Evolutionary conservation across 108 stramenopile species (phyloP), one percentile per base, ranked within the genome.

Genomic region (Skeletonema potamos): DNA sequence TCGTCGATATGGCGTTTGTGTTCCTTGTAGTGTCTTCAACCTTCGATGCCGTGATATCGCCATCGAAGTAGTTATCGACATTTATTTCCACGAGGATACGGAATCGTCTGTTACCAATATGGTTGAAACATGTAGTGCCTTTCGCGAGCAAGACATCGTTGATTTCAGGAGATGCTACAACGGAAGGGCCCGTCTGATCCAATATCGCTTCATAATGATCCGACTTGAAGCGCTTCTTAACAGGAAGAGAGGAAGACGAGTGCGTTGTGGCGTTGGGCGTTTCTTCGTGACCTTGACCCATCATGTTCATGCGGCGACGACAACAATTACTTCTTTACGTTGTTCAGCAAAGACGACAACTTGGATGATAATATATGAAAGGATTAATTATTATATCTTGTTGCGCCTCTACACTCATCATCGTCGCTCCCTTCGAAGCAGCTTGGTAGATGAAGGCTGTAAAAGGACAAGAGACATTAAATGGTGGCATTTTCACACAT

Each of bases 21-120:
- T 58, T 58, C 11, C 27, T 6, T 18, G 30, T 5, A 2, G 24
- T 64, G 48, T 51, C 48, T 51, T 64, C 46, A 12, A 64, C 44
- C 27, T 46, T 64, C 17, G 8, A 36, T 28, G 28, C 0, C 13
- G 33, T 36, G 4, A 34, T 17, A 22, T 36, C 33, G 11, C 54
- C 9, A 7, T 37, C 58, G 48, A 77, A 77, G 59, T 77, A 77
- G 29, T 34, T 64, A 29, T 27, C 18, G 9, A 77, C 51, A 57
- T 64, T 64, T 7, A 58, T n/a, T 39, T 77, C 76, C n/a, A 77
- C 58, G 0, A 70, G 43, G 22, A 77, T 22, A 3, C 76, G 65
- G 32, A 64, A 77, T 6, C 76, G 62, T 17, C 76, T 63, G 48
- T 77, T 77, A 26, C 76, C 76, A 41, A 77, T 62, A 57, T 77